Percentiles rank a stretch among this genome's conserved stretches.
Conservation (phyloP, 495 filamentous ascomycete genomes). For the Sporormia fimetaria region DNA sequence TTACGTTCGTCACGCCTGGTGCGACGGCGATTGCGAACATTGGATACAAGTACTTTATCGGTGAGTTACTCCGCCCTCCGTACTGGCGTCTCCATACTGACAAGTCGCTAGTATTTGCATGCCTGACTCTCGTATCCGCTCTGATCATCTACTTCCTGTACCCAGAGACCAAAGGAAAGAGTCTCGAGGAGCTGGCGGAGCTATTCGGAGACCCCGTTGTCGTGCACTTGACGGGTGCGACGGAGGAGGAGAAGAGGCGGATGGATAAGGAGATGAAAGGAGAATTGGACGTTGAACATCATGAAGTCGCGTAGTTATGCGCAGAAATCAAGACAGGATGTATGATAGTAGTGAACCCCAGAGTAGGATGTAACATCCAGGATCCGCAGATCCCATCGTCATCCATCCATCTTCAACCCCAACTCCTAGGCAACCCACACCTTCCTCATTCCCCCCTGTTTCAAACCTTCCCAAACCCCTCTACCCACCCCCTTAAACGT, state of each 20-base stretch:
- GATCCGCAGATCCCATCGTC: too few species aligned
- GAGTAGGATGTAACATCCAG: too few species aligned
- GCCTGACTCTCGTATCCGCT: slow-evolving; percentile 22
- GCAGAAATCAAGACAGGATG: too few species aligned
- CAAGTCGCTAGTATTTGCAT: slow-evolving; percentile 13
- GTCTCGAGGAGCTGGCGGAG: slow-evolving; percentile 23
- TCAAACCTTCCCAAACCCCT: too few species aligned
- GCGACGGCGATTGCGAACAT: slow-evolving; percentile 22
- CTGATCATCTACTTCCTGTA: slow-evolving; percentile 24
- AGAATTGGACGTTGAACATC: too few species aligned
- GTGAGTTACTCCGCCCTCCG: slow-evolving; percentile 1
- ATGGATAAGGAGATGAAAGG: slow-evolving; percentile 22
- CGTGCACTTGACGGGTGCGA: slow-evolving; percentile 19
- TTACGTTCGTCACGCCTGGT: slow-evolving; percentile 24
- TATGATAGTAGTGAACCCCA: too few species aligned
- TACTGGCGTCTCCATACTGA: neutral
- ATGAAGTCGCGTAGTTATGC: too few species aligned
- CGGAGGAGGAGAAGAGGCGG: slow-evolving; percentile 14
- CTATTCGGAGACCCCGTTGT: slow-evolving; percentile 26
- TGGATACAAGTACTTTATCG: slow-evolving; percentile 23
- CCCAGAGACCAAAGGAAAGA: slow-evolving; percentile 25
- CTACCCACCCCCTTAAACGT: too few species aligned
- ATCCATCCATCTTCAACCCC: too few species aligned
- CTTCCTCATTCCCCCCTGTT: too few species aligned
- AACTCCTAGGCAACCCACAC: too few species aligned